Percentiles rank a stretch among this genome's conserved stretches.
Evolutionary conservation across 192 early-diverging fungal genomes (phyloP).

Genomic region (Rhizoclosmatium globosum): DNA sequence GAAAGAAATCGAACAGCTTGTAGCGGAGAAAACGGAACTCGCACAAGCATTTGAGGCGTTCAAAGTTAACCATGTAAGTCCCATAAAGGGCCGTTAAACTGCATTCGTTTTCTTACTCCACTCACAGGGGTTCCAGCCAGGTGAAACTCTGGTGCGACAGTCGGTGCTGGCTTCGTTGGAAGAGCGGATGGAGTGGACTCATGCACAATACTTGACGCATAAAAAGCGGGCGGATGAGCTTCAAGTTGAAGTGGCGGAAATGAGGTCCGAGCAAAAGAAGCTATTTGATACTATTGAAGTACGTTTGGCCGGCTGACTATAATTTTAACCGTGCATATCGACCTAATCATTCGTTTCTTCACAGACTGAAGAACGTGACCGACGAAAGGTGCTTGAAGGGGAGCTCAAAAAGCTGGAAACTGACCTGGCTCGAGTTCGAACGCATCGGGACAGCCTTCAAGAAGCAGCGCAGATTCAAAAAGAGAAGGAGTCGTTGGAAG

Average conservation of each 20-base stretch:
- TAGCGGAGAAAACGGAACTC: slow-evolving; percentile 35
- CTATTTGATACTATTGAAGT: slow-evolving; percentile 55
- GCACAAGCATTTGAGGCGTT: slow-evolving; percentile 42
- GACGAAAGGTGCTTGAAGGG: slow-evolving; percentile 51
- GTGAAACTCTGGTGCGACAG: slow-evolving; percentile 27
- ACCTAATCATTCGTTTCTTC: too few relatives aligned
- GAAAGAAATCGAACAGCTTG: slow-evolving; percentile 46
- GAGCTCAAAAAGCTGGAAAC: slow-evolving; percentile 55
- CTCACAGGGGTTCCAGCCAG: slow-evolving; percentile 29
- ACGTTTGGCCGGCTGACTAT: too few relatives aligned
- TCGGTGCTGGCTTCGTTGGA: slow-evolving; percentile 42
- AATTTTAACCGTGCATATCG: too few relatives aligned
- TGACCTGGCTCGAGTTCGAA: slow-evolving; percentile 53
- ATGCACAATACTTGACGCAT: slow-evolving; percentile 39
- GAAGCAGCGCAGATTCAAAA: slow-evolving; percentile 45
- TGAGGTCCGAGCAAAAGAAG: slow-evolving; percentile 45
- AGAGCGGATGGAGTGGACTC: slow-evolving; percentile 41
- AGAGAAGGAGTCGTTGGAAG: slow-evolving; percentile 52
- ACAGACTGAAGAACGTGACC: slow-evolving; percentile 46
- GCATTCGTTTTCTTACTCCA: neutral
- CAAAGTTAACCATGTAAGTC: slow-evolving; percentile 21
- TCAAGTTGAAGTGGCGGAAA: slow-evolving; percentile 40
- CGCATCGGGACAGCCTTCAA: slow-evolving; percentile 52
- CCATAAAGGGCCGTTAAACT: neutral
- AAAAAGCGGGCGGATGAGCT: slow-evolving; percentile 48